Base-by-base conservation (phyloP, 257 asterid species). In the Nicotiana undulata region DNA sequence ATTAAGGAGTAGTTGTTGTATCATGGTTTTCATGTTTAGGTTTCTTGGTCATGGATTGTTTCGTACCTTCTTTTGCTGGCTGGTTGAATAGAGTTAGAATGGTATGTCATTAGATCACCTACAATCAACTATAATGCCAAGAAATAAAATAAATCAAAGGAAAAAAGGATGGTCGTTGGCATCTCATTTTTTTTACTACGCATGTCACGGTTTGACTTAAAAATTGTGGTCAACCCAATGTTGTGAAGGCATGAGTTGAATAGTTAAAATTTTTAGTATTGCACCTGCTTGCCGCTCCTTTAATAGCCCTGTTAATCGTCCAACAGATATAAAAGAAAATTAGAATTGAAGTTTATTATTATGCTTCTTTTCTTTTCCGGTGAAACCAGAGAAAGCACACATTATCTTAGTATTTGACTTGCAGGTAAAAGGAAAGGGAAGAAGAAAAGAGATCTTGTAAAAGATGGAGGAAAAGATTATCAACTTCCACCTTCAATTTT, bases 401-500 rank as follows among this genome's bases (percentile, higher is more conserved):
- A n/a, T 7, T 40, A 24, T 74, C 78, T 46, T 6, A 24, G 51
- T 13, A 24, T 74, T 74, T 49, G 20, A 74, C 44, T 49, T 74
- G 61, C 94, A 95, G 99, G 90, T 81, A 89, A 86, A 79, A 90
- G 90, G 65, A 93, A 92, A 90, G 85, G 90, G 53, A 96, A 89
- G 87, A 91, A 93, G 92, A 93, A 89, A 87, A 90, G 89, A 87
- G 98, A 91, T 82, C 72, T 32, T 18, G 83, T 81, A 64, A 93
- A 90, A 88, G 95, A 91, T 79, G 70, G 79, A 67, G 90, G 90
- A 55, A 95, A 90, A 85, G 95, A 92, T 75, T 37, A 84, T 86
- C 95, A 88, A 82, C 86, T 92, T 68, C 95, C 97, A 77, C 94
- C 96, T 44, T 82, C 82, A 6, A 95, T 96, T 80, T 82, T 83